A percentile compares a stretch with the other conserved stretches of the same genome.
Conservation (phyloP, 108 stramenopile species). For the Skeletonema costatum region DNA sequence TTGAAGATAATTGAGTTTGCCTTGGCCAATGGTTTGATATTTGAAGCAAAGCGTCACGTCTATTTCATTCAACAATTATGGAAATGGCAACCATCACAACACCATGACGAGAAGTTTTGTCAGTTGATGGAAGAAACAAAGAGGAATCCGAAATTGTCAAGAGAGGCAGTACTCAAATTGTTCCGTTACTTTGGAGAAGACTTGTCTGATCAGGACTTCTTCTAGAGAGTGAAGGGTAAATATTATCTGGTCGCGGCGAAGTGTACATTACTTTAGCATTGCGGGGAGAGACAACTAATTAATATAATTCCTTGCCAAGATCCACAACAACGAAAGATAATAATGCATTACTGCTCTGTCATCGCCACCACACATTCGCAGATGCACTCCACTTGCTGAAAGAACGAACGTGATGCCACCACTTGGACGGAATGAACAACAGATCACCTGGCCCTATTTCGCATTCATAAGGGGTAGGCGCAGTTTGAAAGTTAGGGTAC, state of each 20-base stretch:
- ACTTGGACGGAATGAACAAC: slow-evolving; percentile 73
- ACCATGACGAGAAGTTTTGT: slow-evolving; percentile 58
- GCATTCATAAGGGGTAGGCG: slow-evolving; percentile 51
- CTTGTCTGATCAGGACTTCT: slow-evolving; percentile 76
- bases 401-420: slow-evolving; percentile 81
- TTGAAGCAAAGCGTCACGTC: slow-evolving; percentile 86
- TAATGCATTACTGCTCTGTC: neutral
- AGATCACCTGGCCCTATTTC: slow-evolving; percentile 65
- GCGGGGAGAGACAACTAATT: neutral
- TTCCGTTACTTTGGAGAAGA: slow-evolving; percentile 84
- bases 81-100: slow-evolving; percentile 76
- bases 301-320: too few species aligned
- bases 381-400: slow-evolving; percentile 59
- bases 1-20: slow-evolving; percentile 85
- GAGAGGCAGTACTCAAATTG: slow-evolving; percentile 67
- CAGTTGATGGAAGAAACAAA: slow-evolving; percentile 62
- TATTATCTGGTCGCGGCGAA: too few species aligned
- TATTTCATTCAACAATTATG: slow-evolving; percentile 85
- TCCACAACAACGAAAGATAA: neutral
- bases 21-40: slow-evolving; percentile 61
- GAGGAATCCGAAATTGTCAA: slow-evolving; percentile 72
- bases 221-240: slow-evolving; percentile 24
- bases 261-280: neutral
- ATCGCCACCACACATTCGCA: slow-evolving; percentile 87
- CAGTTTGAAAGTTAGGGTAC: slow-evolving; percentile 52